These are phyloP conservation scores for Calonectria naviculata DNA, from an alignment of 2,329 filamentous ascomycete genomes.

Conservation along the genomic window DNA sequence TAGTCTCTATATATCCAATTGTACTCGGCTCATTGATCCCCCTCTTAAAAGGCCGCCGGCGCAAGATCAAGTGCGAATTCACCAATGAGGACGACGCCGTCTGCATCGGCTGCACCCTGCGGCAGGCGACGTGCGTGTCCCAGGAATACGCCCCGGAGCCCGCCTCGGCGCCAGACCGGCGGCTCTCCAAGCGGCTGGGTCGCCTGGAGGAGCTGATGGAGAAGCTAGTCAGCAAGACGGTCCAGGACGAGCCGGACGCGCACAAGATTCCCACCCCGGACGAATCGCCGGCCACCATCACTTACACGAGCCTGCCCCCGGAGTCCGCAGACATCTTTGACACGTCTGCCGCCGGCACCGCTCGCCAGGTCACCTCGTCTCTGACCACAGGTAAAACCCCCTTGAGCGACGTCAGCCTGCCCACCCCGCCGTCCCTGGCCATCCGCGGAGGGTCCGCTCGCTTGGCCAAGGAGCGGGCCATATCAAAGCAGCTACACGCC, in stretches of 20 bases:
- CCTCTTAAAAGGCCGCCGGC: constrained; percentile 49
- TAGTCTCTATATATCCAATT: background rate
- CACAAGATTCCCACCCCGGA: constrained; percentile 27
- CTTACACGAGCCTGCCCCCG: constrained; percentile 27
- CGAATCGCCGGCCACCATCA: constrained; percentile 25
- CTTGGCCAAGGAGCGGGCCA: constrained; percentile 24
- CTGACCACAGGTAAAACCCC: constrained; percentile 14
- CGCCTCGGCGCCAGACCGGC: constrained; percentile 49
- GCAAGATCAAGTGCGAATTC: constrained; percentile 65
- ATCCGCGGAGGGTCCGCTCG: constrained; percentile 2
- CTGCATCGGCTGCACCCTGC: constrained; percentile 60
- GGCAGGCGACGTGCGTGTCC: constrained; percentile 53
- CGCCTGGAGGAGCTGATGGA: constrained; percentile 60
- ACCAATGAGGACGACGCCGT: constrained; percentile 50
- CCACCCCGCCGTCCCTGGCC: constrained; percentile 1
- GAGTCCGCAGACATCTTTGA: constrained; percentile 38
- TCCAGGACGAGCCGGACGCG: background rate
- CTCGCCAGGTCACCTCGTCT: constrained; percentile 26
- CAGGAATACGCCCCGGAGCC: constrained; percentile 56
- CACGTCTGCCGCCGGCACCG: constrained; percentile 33
- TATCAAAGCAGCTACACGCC: constrained; percentile 32
- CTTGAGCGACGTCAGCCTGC: constrained; percentile 1
- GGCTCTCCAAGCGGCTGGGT: constrained; percentile 55
- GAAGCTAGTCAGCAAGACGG: constrained; percentile 53
- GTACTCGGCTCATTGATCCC: background rate